phyloP scores from a whole-genome alignment of 192 early-diverging fungal species.

The Umbelopsis ramanniana region DNA sequence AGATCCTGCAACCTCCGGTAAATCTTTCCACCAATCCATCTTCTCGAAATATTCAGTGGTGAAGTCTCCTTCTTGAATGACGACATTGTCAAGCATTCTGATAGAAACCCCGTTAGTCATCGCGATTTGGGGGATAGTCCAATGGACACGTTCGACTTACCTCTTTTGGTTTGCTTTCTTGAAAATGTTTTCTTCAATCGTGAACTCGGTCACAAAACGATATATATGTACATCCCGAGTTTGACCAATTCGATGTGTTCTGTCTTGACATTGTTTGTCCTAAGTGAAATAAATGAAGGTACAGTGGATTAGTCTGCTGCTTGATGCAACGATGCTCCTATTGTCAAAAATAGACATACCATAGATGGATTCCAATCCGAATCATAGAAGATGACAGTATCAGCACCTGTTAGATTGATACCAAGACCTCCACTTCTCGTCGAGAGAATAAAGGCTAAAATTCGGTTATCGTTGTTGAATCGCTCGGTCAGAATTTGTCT shows the following conservation, averaged over 20 bases:
- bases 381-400: constrained; percentile 81
- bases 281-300: neutral
- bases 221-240: constrained; percentile 79
- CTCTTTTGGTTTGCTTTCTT: constrained; percentile 78
- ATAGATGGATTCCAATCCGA: constrained; percentile 81
- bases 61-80: constrained; percentile 82
- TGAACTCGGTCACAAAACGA: constrained; percentile 71
- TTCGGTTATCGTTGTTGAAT: constrained; percentile 62
- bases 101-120: neutral
- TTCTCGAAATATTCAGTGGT: constrained; percentile 67
- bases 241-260: constrained; percentile 72
- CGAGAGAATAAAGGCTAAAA: constrained; percentile 62
- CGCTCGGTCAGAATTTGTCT: constrained; percentile 61
- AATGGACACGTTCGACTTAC: constrained; percentile 18
- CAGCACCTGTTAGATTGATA: constrained; percentile 78
- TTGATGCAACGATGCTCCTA: neutral
- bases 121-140: too few relatives aligned
- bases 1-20: constrained; percentile 56
- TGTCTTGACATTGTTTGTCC: constrained; percentile 72
- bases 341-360: constrained; percentile 31
- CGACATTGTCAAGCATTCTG: constrained; percentile 74
- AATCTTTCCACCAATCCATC: constrained; percentile 65
- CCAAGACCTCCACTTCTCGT: constrained; percentile 78
- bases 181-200: constrained; percentile 80
- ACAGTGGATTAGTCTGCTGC: neutral